Conservation (phyloP, 164 flowering plant species). For the Magnolia changhungtana region DNA sequence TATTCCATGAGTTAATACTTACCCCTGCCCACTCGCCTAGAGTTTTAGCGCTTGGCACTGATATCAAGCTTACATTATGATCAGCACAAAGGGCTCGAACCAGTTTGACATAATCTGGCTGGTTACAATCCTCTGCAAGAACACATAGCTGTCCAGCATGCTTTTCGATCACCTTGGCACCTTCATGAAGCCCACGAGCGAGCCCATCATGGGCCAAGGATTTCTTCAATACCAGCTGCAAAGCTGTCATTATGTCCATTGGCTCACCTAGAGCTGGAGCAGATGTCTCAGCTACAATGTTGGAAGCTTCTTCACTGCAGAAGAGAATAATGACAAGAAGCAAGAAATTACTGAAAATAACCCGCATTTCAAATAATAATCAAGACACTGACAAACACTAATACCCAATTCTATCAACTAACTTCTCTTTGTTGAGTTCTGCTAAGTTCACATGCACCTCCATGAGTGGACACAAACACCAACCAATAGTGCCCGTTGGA, state of each 20-base stretch:
- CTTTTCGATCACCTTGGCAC: conserved; percentile 74
- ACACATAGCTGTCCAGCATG: conserved; percentile 78
- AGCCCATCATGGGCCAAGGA: conserved; percentile 72
- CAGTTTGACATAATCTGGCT: conserved; percentile 68
- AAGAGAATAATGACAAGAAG: neutral
- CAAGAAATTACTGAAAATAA: neutral
- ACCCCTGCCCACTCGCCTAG: conserved; percentile 90
- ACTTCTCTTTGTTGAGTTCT: neutral
- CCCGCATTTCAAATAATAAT: neutral
- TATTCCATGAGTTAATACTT: conserved; percentile 11
- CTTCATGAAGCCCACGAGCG: conserved; percentile 68
- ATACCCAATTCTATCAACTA: neutral
- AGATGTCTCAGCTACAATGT: conserved; percentile 27
- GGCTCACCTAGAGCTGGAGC: conserved; percentile 54
- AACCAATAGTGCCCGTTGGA: too few relatives aligned
- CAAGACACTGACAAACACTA: neutral
- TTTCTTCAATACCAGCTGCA: conserved; percentile 64
- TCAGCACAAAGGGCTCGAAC: conserved; percentile 77
- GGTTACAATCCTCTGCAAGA: conserved; percentile 76
- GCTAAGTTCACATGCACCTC: too few relatives aligned
- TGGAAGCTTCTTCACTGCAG: conserved; percentile 40
- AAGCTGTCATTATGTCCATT: conserved; percentile 56
- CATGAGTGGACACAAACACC: too few relatives aligned
- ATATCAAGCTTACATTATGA: conserved; percentile 56
- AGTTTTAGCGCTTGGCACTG: conserved; percentile 75